Base-by-base conservation (phyloP, 2,329 filamentous ascomycete species). In the Alternaria arbusti region DNA sequence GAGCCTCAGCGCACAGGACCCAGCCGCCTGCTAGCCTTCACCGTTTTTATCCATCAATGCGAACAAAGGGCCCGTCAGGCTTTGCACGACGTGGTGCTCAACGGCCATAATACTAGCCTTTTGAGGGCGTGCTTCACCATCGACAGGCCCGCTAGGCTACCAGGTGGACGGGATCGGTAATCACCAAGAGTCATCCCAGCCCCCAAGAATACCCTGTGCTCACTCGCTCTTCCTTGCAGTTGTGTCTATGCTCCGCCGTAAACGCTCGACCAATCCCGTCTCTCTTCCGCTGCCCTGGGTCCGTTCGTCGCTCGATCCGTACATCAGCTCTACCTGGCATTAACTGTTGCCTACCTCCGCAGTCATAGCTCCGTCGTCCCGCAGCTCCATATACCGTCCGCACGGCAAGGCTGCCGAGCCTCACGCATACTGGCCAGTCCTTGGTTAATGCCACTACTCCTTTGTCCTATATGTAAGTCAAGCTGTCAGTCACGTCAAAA, bases 401-500 rank as follows among this genome's bases (percentile, higher is more conserved):
- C 65, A 61, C 59, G 55, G 71, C 70, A 74, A 73, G 62, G 66
- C 70, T 71, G 73, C 68, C 73, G 65, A 73, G 70, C 68, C 71
- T 60, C 64, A 62, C 64, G 57, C 56, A 70, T 61, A 67, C 66
- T 70, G 73, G 71, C 67, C 69, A 73, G 68, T 65, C 64, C 69
- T 64, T 49, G 63, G 66, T 64, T 61, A 55, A 71, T 79, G 76
- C 78, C 70, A 78, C 70, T 70, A 61, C 59, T 67, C 70, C 75
- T 79, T 79, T 79, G 76, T 79, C 67, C 71, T 62, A 57, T 65
- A 74, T 74, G 77, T 79, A 78, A 79, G 77, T 78, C 66, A 70
- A 54, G 59, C 67, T 67, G 57, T 70, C 69, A 68, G 65, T 73
- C 74, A 74, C 70, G 65, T 72, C 70, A 60, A 70, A 70, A 75